Conservation (phyloP, 441 rosid genomes). For the Arabidopsis lyrata region DNA sequence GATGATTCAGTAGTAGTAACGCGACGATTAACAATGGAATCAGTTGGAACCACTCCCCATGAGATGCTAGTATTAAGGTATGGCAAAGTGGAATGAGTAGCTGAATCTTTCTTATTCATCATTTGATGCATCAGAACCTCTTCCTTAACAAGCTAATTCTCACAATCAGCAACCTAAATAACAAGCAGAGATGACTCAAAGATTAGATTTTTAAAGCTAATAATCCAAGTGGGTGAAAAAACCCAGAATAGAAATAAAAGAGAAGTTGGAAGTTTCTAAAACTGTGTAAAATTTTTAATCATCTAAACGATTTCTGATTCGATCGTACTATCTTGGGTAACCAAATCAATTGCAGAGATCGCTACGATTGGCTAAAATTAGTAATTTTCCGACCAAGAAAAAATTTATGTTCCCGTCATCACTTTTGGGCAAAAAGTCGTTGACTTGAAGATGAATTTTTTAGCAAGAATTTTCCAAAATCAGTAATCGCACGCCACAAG, state of each 20-base stretch:
- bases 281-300: not conserved
- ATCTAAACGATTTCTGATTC: constrained; percentile 25
- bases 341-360: constrained; percentile 34
- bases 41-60: constrained; percentile 48
- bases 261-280: constrained; percentile 15
- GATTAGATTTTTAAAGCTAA: not conserved
- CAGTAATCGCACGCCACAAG: constrained; percentile 38
- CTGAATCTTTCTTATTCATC: constrained; percentile 50
- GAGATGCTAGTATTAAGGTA: constrained; percentile 51
- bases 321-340: constrained; percentile 39
- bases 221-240: not conserved
- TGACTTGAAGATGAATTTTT: constrained; percentile 34
- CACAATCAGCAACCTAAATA: constrained; percentile 22
- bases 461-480: constrained; percentile 15
- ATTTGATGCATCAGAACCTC: constrained; percentile 48
- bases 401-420: constrained; percentile 1
- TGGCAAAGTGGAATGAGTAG: constrained; percentile 36
- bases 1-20: constrained; percentile 46
- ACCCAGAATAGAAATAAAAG: constrained; percentile 13
- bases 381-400: constrained; percentile 46
- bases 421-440: constrained; percentile 44
- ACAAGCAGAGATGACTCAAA: constrained; percentile 9
- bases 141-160: constrained; percentile 13
- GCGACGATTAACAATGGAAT: constrained; percentile 39
- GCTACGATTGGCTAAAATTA: constrained; percentile 38